Conservation (phyloP, 1,284 basidiomycete species). For the Leccinum variabile region DNA sequence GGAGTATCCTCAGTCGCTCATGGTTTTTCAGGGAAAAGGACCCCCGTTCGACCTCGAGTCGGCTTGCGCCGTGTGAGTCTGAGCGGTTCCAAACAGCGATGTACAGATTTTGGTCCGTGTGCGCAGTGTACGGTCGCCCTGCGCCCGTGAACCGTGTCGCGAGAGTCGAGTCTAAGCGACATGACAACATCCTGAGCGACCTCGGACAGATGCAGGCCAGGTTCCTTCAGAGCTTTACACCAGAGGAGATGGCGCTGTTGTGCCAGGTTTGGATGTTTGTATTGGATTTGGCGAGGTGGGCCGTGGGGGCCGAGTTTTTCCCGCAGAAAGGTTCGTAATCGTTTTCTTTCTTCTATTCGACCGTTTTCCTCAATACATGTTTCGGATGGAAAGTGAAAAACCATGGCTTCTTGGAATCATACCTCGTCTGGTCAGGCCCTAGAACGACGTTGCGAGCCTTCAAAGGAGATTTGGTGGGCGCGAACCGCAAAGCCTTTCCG, state of each 20-base stretch:
- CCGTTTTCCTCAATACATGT: not conserved
- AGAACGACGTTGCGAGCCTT: constrained; percentile 13
- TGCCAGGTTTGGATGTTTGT: constrained; percentile 8
- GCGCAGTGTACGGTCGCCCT: constrained; percentile 20
- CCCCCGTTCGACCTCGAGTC: constrained; percentile 25
- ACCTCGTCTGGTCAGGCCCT: constrained; percentile 18
- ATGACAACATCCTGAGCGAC: constrained; percentile 4
- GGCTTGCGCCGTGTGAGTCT: constrained; percentile 30
- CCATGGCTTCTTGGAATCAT: not conserved
- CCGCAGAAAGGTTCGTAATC: not conserved
- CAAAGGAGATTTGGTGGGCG: constrained; percentile 1
- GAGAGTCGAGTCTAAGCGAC: not conserved
- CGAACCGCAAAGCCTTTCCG: constrained; percentile 12
- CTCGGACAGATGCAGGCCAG: constrained; percentile 8
- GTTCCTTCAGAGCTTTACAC: constrained; percentile 11
- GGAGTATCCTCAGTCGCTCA: too few relatives aligned
- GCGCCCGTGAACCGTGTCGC: constrained; percentile 4
- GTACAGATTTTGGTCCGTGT: constrained; percentile 36
- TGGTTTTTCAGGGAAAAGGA: constrained; percentile 27
- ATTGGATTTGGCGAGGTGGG: not conserved
- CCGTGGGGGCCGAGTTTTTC: not conserved
- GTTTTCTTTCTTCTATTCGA: not conserved
- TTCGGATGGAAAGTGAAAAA: not conserved
- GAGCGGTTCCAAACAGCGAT: constrained; percentile 35
- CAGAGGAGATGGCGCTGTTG: too few relatives aligned